Evolutionary conservation across 257 asterid genomes (phyloP).

Genomic region (Nicotiana undulata): DNA sequence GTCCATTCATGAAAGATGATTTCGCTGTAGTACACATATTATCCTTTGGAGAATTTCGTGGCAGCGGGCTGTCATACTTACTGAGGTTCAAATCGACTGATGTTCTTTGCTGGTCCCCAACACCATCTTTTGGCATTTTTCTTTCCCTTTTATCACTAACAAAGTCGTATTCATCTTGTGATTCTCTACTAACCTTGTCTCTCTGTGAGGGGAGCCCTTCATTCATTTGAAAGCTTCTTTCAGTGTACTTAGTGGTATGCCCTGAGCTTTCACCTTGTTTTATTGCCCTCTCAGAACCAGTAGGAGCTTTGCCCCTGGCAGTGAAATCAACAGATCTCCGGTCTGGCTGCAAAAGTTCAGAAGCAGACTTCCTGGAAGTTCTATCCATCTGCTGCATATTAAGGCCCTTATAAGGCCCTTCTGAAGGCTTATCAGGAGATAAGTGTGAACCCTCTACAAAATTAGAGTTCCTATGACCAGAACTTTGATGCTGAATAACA

Average conservation of each 20-base stretch:
- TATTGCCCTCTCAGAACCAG: slow-evolving; percentile 43
- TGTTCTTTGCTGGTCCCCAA: slow-evolving; percentile 35
- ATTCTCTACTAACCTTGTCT: slow-evolving; percentile 28
- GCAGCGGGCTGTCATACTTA: slow-evolving; percentile 37
- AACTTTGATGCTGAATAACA: slow-evolving; percentile 31
- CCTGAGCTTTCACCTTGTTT: slow-evolving; percentile 41
- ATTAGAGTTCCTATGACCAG: slow-evolving; percentile 40
- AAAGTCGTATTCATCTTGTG: slow-evolving; percentile 30
- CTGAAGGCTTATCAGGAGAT: slow-evolving; percentile 47
- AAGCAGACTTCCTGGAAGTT: slow-evolving; percentile 26
- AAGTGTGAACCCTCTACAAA: slow-evolving; percentile 51
- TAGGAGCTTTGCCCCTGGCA: slow-evolving; percentile 30
- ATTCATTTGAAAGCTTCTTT: slow-evolving; percentile 34
- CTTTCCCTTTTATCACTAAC: slow-evolving; percentile 30
- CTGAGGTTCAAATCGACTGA: slow-evolving; percentile 27
- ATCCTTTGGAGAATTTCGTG: slow-evolving; percentile 42
- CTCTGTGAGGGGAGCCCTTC: slow-evolving; percentile 38
- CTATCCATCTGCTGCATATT: slow-evolving; percentile 28
- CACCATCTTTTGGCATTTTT: slow-evolving; percentile 32
- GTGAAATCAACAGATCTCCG: slow-evolving; percentile 37
- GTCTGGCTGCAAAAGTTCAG: slow-evolving; percentile 47
- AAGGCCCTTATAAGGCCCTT: slow-evolving; percentile 24
- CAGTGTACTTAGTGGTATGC: slow-evolving; percentile 40
- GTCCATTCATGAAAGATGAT: slow-evolving; percentile 52
- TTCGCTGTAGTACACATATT: slow-evolving; percentile 24